A percentile compares a stretch with the other conserved stretches of the same genome.
phyloP scores from a whole-genome alignment of 306 rosid genomes.

The Castanea crenata region DNA sequence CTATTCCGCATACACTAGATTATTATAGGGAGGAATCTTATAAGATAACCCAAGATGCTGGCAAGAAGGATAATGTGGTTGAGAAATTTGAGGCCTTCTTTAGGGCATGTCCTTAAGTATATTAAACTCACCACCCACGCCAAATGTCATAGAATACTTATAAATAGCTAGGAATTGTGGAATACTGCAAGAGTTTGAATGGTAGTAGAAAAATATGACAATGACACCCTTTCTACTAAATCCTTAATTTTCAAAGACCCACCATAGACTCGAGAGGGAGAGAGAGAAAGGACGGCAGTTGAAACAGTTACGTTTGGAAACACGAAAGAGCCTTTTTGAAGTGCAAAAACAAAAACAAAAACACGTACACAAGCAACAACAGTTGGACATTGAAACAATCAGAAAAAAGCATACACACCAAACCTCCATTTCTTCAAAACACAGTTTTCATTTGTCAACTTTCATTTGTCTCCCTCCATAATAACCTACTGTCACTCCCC shows the following conservation, averaged over 20 bases:
- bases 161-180: no score
- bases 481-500: slow-evolving; percentile 7
- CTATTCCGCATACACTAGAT: fast-evolving
- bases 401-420: slow-evolving; percentile 1
- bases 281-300: slow-evolving; percentile 27
- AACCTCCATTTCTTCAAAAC: not conserved
- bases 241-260: not conserved
- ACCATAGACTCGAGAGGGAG: not conserved
- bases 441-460: slow-evolving; percentile 38
- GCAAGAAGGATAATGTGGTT: no score
- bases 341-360: not conserved
- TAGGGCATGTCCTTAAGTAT: no score
- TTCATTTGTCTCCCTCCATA: slow-evolving; percentile 26
- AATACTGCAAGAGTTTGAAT: no score
- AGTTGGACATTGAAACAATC: slow-evolving; percentile 13
- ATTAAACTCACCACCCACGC: no score
- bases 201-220: no score
- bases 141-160: no score
- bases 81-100: no score
- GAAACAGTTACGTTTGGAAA: slow-evolving; percentile 14
- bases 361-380: not conserved
- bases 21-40: fast-evolving
- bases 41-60: no score
- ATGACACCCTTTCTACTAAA: no score
- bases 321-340: slow-evolving; percentile 10